Evolutionary conservation across 768 basidiomycete genomes (phyloP).

Genomic region (Xerocomellus chrysenteron): DNA sequence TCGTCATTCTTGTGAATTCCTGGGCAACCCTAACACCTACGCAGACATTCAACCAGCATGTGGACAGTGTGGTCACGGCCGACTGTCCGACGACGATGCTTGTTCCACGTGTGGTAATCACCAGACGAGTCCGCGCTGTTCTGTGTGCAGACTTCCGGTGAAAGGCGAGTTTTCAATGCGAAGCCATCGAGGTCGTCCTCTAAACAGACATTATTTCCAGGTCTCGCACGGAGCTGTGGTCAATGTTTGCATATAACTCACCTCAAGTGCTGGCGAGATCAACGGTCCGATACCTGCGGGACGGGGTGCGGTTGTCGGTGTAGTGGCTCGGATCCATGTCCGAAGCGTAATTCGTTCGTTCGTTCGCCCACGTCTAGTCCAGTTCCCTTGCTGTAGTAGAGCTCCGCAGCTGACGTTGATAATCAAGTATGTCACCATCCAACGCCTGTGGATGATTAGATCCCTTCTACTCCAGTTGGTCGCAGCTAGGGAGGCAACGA

Average conservation of each 20-base stretch:
- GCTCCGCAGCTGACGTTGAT: background rate
- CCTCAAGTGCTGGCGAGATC: constrained; percentile 56
- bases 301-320: constrained; percentile 72
- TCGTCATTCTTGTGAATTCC: background rate
- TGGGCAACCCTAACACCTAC: constrained; percentile 2
- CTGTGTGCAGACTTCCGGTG: constrained; percentile 74
- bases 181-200: background rate
- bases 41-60: constrained; percentile 52
- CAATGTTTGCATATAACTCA: constrained; percentile 66
- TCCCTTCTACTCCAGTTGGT: background rate
- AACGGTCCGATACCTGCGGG: constrained; percentile 51
- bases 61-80: constrained; percentile 38
- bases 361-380: constrained; percentile 12
- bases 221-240: constrained; percentile 60
- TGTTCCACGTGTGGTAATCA: constrained; percentile 46
- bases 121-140: constrained; percentile 53
- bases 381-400: background rate
- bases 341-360: constrained; percentile 2
- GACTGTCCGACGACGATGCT: constrained; percentile 34
- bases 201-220: constrained; percentile 31
- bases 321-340: constrained; percentile 18
- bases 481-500: background rate
- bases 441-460: background rate
- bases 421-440: background rate
- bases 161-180: constrained; percentile 48